Conservation (phyloP, 768 basidiomycete species). For the Amanita thiersii region DNA sequence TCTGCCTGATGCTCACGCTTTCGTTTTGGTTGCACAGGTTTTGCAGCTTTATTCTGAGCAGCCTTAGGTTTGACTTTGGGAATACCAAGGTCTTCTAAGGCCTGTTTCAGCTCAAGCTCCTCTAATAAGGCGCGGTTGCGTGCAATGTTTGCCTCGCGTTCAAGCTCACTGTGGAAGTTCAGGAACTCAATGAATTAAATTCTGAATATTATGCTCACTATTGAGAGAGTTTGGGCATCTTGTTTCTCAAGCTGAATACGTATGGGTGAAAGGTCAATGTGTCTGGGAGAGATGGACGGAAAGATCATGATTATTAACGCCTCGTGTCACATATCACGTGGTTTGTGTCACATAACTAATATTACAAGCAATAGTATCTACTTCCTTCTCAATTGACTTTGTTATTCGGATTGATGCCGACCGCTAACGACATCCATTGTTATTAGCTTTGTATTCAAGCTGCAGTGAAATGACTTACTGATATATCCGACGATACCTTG, state of each 20-base stretch:
- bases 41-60: conserved; percentile 34
- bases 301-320: not conserved
- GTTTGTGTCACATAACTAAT: conserved; percentile 6
- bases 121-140: conserved; percentile 71
- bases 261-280: too few relatives aligned
- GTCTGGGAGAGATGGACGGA: not conserved
- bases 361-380: too few relatives aligned
- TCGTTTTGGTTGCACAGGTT: conserved; percentile 54
- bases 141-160: conserved; percentile 77
- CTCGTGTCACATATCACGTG: conserved; percentile 9
- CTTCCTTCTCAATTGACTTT: too few relatives aligned
- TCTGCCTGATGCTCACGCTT: conserved; percentile 40
- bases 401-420: too few relatives aligned
- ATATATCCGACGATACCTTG: too few relatives aligned
- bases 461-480: too few relatives aligned
- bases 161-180: conserved; percentile 40
- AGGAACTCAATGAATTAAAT: not conserved
- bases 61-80: conserved; percentile 28
- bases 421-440: too few relatives aligned
- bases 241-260: too few relatives aligned
- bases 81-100: conserved; percentile 38
- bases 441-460: too few relatives aligned
- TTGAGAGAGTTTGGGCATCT: conserved; percentile 39
- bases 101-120: conserved; percentile 58
- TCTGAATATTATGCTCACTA: conserved; percentile 30